A percentile compares a stretch with the other conserved stretches of the same genome.
Evolutionary conservation across 2,329 filamentous ascomycete species (phyloP).

Genomic region (Ophiostoma fasciatum): DNA sequence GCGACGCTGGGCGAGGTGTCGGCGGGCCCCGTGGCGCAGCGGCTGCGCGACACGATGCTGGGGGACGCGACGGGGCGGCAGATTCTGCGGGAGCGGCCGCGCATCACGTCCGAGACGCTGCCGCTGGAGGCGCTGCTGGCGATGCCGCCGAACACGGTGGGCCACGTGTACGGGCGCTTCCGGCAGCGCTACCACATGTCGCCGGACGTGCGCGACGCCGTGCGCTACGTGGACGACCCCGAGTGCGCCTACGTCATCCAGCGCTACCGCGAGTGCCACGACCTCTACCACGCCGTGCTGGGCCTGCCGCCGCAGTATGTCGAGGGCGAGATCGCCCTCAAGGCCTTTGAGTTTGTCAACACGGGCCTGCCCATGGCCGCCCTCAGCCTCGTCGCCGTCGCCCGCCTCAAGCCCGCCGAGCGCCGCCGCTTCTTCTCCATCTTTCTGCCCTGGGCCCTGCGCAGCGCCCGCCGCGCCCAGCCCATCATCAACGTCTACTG

Average conservation of each 20-base stretch:
- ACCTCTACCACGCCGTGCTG: slow-evolving; percentile 93
- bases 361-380: slow-evolving; percentile 92
- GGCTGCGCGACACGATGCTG: slow-evolving; percentile 87
- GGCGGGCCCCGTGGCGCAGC: slow-evolving; percentile 83
- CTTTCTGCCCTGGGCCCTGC: slow-evolving; percentile 82
- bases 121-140: slow-evolving; percentile 53
- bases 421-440: slow-evolving; percentile 56
- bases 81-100: slow-evolving; percentile 79
- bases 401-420: slow-evolving; percentile 73
- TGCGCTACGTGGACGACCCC: slow-evolving; percentile 85
- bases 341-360: slow-evolving; percentile 94
- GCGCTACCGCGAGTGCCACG: slow-evolving; percentile 90
- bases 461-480: slow-evolving; percentile 60
- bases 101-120: slow-evolving; percentile 64
- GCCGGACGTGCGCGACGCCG: slow-evolving; percentile 69
- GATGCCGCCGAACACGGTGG: slow-evolving; percentile 60
- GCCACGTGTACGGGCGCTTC: slow-evolving; percentile 73
- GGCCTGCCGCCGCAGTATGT: slow-evolving; percentile 79
- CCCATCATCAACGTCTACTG: slow-evolving; percentile 95
- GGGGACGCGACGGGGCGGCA: slow-evolving; percentile 66
- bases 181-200: slow-evolving; percentile 88
- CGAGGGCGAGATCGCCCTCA: slow-evolving; percentile 96
- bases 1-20: slow-evolving; percentile 90
- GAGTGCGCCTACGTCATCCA: slow-evolving; percentile 99
- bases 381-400: slow-evolving; percentile 68